Base-by-base conservation (phyloP, 345 rosid species). In the Hypericum androsaemum region DNA sequence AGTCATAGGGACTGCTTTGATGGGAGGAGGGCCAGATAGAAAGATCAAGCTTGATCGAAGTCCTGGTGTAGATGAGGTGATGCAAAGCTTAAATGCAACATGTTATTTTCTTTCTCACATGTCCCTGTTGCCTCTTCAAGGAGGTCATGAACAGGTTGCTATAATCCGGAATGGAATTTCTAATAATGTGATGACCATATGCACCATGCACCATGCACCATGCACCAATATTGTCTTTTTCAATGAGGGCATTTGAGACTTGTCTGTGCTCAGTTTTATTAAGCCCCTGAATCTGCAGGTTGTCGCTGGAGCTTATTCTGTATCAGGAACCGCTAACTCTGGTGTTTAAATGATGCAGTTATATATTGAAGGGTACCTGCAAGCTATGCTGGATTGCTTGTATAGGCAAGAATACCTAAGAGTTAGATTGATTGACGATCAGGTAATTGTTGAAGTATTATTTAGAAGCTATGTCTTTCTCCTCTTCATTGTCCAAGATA, bases 21-120 rank as follows among this genome's bases (percentile, higher is more conserved):
- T 84, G 86, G 88, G 73, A 70, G 83, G 87, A 64, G 98, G 98
- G 43, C 94, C 95, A 53, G 80, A 89, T 67, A 81, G 95, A 70
- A 84, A 77, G 41, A 84, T 86, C 64, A 79, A 83, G 68, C 96
- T 89, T 68, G 94, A 89, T 62, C 70, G 74, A 66, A 84, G 79
- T 61, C 84, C 96, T 15, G 97, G 97, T 47, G 64, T 77, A 57
- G 94, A 89, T 69, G 97, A 86, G 95, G 97, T 89, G 68, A 71
- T 41, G 50, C 32, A 7, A 53, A 49, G 15, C 12, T 16, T 12
- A 12, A 6, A 10, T 5, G 15, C 48, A 1, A 46, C 17, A 16
- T 13, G 14, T 16, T 28, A 3, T 46, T 12, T 12, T 10, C 6
- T 13, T 13, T 46, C 6, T 12, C 17, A 7, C 14, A 13, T 54